Conservation (phyloP, 2,329 filamentous ascomycete species). For the Ceratocystis cacaofunesta region DNA sequence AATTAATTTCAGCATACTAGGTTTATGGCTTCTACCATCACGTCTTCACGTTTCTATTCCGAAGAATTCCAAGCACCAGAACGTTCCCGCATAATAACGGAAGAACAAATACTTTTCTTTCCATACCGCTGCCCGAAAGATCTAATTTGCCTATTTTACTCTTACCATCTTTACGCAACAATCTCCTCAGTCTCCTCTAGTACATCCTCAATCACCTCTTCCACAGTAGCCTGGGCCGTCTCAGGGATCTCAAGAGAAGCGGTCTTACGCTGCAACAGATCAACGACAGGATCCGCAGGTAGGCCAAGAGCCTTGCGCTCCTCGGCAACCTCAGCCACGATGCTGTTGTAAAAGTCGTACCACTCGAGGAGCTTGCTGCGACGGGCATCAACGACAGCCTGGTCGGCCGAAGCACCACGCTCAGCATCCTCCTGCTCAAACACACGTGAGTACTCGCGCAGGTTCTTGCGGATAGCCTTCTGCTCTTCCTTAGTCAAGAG, state of each 20-base stretch:
- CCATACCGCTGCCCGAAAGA: conserved; percentile 12
- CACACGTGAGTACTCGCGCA: conserved; percentile 84
- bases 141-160: conserved; percentile 4
- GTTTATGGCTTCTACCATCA: too few species aligned
- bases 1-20: too few species aligned
- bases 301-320: conserved; percentile 56
- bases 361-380: conserved; percentile 76
- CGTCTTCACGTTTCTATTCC: background rate
- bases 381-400: conserved; percentile 80
- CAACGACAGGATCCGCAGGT: conserved; percentile 48
- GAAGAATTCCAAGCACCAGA: background rate
- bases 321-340: conserved; percentile 56
- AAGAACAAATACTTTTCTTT: conserved; percentile 16
- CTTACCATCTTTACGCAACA: conserved; percentile 25
- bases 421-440: conserved; percentile 94
- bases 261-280: conserved; percentile 42
- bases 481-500: conserved; percentile 93
- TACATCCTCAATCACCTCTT: conserved; percentile 78
- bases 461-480: conserved; percentile 94
- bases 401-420: conserved; percentile 83
- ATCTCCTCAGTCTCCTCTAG: conserved; percentile 75
- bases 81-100: background rate
- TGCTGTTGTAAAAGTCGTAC: conserved; percentile 64
- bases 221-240: conserved; percentile 47
- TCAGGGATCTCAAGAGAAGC: conserved; percentile 44